Conservation (phyloP, 805 yeast genomes). For the Monosporozyma solicola region DNA sequence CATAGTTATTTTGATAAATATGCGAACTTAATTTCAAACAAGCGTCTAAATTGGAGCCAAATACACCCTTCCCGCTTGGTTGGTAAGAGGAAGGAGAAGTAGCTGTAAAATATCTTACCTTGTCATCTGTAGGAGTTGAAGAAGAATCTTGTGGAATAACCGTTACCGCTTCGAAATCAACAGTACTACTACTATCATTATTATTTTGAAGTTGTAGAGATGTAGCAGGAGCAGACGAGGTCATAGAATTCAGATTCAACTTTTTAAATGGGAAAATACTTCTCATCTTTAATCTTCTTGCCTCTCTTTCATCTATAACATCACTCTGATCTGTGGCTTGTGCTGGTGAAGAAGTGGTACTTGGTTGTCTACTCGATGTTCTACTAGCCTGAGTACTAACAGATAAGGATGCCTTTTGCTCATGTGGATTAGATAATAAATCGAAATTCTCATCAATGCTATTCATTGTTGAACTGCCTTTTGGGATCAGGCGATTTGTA, state of each 20-base stretch:
- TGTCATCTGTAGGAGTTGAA: neutral
- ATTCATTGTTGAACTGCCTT: neutral
- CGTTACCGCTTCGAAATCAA: slow-evolving; percentile 7
- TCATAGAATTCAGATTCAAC: slow-evolving; percentile 9
- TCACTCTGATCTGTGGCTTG: slow-evolving; percentile 6
- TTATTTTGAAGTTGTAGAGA: neutral
- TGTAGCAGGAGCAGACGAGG: neutral
- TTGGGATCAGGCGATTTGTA: slow-evolving; percentile 3
- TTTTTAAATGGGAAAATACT: slow-evolving; percentile 52
- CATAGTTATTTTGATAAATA: slow-evolving; percentile 28
- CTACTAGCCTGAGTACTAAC: neutral
- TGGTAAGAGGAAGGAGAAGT: neutral
- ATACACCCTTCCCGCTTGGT: slow-evolving; percentile 30
- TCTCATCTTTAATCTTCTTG: slow-evolving; percentile 43
- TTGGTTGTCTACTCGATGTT: neutral
- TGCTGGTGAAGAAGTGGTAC: slow-evolving; percentile 9
- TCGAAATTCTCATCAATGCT: slow-evolving; percentile 8
- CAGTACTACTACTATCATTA: neutral
- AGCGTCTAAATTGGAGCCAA: slow-evolving; percentile 54
- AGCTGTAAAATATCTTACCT: neutral
- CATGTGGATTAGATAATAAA: slow-evolving; percentile 15
- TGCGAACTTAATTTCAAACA: slow-evolving; percentile 46
- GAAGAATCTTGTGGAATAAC: slow-evolving; percentile 7
- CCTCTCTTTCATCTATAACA: slow-evolving; percentile 30
- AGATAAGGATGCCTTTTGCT: neutral